Base-by-base conservation (phyloP, 176 grass and related monocot species). In the Typha latifolia region DNA sequence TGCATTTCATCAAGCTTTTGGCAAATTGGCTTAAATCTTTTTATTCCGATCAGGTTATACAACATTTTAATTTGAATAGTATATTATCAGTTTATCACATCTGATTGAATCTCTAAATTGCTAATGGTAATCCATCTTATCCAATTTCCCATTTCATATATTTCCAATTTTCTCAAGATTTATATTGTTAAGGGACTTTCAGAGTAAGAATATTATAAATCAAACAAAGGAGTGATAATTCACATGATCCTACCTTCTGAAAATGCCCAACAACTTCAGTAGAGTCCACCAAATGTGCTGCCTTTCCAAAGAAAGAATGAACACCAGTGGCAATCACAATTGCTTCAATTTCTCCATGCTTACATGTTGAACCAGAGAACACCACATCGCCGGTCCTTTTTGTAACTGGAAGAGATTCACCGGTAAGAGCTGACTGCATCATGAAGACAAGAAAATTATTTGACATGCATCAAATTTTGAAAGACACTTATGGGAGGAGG, bases 281-380 rank as follows among this genome's bases (percentile, higher is more conserved):
- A 20, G 77, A 69, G 20, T 95, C 80, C 13, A 95, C 90, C 67
- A 95, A 86, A 90, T 86, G 67, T 34, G 83, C 83, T 3, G 90
- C 86, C 72, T 80, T 95, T 53, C 86, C 90, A 3, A 95, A 87
- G 68, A 95, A 95, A 63, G 83, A 82, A 63, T 74, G 49, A 48
- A 80, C 53, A 2, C 86, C 86, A 14, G 86, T 95, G 68, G 86
- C 83, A 64, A 87, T 84, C 51, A 87, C 81, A 0, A 90, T 66
- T 57, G 83, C 90, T 76, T 95, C 65, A 27, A 90, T 84, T 61
- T 95, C 90, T 59, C 90, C 90, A 63, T 87, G 86, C 69, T 95
- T 90, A 74, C 90, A 95, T 14, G 81, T 90, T 21, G 86, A 95
- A 37, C 90, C 81, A 55, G 78, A 80, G 81, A 82, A 95, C 5